Conservation (phyloP, 2,329 filamentous ascomycete genomes). For the Cladosporium velox region DNA sequence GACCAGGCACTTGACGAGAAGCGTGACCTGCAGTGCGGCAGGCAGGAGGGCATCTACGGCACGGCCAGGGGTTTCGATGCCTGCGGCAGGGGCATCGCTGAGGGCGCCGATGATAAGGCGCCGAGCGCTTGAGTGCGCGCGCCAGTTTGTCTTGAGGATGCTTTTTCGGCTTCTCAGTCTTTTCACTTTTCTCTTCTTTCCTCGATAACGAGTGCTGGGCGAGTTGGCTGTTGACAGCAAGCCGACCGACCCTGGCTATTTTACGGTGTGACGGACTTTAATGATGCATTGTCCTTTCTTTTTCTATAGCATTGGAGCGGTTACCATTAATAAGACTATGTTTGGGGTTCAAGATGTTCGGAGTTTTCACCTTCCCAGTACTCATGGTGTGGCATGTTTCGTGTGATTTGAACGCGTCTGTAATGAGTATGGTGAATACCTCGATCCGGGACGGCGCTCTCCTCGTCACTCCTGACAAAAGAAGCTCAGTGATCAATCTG, state of each 20-base stretch:
- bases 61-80: constrained; percentile 24
- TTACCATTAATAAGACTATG: constrained; percentile 19
- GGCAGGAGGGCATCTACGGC: constrained; percentile 22
- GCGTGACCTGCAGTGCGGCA: constrained; percentile 24
- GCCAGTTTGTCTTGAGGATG: background rate
- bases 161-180: background rate
- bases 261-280: constrained; percentile 17
- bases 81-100: constrained; percentile 7
- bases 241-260: constrained; percentile 2
- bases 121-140: background rate
- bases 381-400: background rate
- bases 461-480: background rate
- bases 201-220: constrained; percentile 15
- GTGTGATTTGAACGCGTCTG: background rate
- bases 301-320: constrained; percentile 13
- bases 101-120: background rate
- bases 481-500: too few relatives aligned
- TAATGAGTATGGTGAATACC: background rate
- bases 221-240: constrained; percentile 16
- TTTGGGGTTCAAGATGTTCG: constrained; percentile 7
- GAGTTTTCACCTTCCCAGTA: background rate
- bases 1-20: constrained; percentile 18
- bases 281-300: constrained; percentile 16
- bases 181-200: constrained; percentile 8
- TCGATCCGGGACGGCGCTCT: background rate